A percentile compares a stretch with the other conserved stretches of the same genome.
Conservation (phyloP, 2,329 filamentous ascomycete species). For the Aspergillus udagawae region DNA sequence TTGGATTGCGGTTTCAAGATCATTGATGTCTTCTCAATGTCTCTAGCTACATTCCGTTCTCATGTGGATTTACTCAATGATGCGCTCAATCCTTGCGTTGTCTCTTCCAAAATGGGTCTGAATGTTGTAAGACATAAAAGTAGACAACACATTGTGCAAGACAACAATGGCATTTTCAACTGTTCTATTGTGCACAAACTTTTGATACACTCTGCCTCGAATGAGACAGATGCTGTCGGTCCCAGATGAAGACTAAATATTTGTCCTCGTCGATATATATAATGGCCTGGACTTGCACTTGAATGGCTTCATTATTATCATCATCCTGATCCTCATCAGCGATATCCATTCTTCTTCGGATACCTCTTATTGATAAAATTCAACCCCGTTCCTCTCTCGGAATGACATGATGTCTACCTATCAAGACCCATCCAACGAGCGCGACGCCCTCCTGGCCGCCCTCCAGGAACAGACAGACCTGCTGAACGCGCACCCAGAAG, state of each 20-base stretch:
- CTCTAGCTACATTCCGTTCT: not conserved
- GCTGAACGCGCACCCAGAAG: not conserved
- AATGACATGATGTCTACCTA: not conserved
- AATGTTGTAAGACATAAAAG: not conserved
- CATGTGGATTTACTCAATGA: not conserved
- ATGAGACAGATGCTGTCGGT: not conserved
- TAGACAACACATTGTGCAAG: not conserved
- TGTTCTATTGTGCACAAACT: not conserved
- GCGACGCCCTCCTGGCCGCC: not conserved
- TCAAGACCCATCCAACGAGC: not conserved
- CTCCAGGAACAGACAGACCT: not conserved
- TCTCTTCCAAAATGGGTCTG: not conserved
- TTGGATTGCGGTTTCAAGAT: not conserved
- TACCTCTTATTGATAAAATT: not conserved
- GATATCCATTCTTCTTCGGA: not conserved
- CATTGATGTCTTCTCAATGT: not conserved
- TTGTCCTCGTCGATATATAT: not conserved
- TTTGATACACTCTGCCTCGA: not conserved
- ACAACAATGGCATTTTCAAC: not conserved
- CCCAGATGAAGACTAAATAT: not conserved
- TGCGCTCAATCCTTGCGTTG: not conserved
- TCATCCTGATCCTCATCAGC: not conserved
- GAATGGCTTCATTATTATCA: not conserved
- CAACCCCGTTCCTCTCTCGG: not conserved
- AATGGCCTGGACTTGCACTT: not conserved